Percentiles rank a stretch among this genome's conserved stretches.
Evolutionary conservation across 441 rosid species (phyloP).

Genomic region (Populus hybrid): DNA sequence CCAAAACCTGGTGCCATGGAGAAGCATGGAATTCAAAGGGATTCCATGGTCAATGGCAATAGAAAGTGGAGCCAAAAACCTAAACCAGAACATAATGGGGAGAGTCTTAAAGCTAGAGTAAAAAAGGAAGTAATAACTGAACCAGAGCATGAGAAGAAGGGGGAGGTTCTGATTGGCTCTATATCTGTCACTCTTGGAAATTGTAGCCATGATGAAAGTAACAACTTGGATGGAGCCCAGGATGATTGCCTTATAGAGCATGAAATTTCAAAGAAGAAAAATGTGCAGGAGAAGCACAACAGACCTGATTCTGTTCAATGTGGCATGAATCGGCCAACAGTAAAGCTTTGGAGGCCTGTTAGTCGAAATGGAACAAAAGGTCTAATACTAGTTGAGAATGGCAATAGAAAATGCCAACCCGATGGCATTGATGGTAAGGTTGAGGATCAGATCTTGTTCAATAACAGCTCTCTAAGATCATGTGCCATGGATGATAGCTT

Average conservation of each 20-base stretch:
- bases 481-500: constrained; percentile 7
- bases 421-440: constrained; percentile 22
- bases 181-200: constrained; percentile 64
- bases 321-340: constrained; percentile 38
- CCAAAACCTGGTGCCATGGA: constrained; percentile 45
- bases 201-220: constrained; percentile 31
- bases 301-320: constrained; percentile 30
- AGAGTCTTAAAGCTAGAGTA: constrained; percentile 29
- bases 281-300: constrained; percentile 32
- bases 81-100: constrained; percentile 42
- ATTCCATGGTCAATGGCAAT: constrained; percentile 39
- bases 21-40: constrained; percentile 55
- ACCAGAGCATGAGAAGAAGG: constrained; percentile 41
- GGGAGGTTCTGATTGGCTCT: constrained; percentile 80
- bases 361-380: constrained; percentile 53
- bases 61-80: constrained; percentile 80
- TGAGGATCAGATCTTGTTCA: constrained; percentile 23
- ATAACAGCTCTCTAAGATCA: constrained; percentile 31
- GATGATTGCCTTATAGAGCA: constrained; percentile 31
- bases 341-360: constrained; percentile 71
- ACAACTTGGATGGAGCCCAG: constrained; percentile 34
- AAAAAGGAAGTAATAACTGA: constrained; percentile 45
- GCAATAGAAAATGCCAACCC: constrained; percentile 34
- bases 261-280: constrained; percentile 39
- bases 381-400: constrained; percentile 28